Evolutionary conservation across 345 rosid genomes (phyloP).

Genomic region (Clausena lansium): DNA sequence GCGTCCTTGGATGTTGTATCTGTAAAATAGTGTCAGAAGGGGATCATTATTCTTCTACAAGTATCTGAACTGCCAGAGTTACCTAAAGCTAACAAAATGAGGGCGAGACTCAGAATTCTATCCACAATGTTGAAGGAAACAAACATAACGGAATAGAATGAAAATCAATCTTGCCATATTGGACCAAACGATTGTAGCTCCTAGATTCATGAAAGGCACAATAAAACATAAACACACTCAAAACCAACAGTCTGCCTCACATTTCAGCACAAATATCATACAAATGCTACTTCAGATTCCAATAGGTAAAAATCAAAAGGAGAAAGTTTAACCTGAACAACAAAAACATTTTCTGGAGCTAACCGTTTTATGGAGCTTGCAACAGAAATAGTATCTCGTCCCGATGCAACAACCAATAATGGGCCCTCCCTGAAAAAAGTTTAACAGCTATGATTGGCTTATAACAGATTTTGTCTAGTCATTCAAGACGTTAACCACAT

Average conservation of each 20-base stretch:
- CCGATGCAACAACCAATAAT: conserved; percentile 85
- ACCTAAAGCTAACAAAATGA: background rate
- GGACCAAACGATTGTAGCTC: background rate
- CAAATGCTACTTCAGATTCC: background rate
- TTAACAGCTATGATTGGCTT: background rate
- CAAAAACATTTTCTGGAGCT: conserved; percentile 75
- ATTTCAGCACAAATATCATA: background rate
- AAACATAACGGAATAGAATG: background rate
- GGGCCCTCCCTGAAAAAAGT: conserved; percentile 63
- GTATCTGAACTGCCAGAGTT: background rate
- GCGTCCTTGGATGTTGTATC: conserved; percentile 93
- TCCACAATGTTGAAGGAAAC: background rate
- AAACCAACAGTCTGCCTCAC: background rate
- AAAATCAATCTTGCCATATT: background rate
- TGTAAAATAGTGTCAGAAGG: conserved; percentile 30
- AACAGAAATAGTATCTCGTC: conserved; percentile 70
- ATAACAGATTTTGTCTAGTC: background rate
- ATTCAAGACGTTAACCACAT: background rate
- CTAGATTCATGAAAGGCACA: background rate
- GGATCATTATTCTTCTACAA: conserved; percentile 6
- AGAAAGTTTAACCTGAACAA: conserved; percentile 65
- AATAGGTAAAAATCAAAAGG: background rate
- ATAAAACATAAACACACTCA: background rate
- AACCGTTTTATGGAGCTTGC: conserved; percentile 79
- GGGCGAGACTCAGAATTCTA: background rate